Conservation (phyloP, 306 rosid species). For the Glycine tomentella region DNA sequence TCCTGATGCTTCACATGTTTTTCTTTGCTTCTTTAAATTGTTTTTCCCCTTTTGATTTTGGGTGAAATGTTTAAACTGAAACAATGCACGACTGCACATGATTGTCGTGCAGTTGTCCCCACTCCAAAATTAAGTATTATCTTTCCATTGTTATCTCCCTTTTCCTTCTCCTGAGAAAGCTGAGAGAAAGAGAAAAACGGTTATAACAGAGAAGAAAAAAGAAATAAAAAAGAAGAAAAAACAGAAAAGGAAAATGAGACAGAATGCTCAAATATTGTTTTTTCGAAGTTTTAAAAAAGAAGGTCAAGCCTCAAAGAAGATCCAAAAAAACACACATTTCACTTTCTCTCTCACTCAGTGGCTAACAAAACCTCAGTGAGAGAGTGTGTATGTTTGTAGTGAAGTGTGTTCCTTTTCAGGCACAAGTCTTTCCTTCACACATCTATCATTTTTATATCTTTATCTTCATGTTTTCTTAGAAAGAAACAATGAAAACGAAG, state of each 20-base stretch:
- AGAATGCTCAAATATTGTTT: conserved; percentile 6
- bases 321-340: conserved; percentile 39
- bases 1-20: not conserved
- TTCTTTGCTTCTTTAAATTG: not conserved
- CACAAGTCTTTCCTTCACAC: conserved; percentile 26
- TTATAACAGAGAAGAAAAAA: not conserved
- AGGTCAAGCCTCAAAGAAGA: conserved; percentile 26
- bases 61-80: conserved; percentile 18
- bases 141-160: not conserved
- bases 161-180: conserved; percentile 31
- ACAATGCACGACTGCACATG: conserved; percentile 40
- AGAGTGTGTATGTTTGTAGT: not conserved
- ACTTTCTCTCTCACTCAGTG: conserved; percentile 33
- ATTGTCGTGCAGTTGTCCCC: conserved; percentile 44
- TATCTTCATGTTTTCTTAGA: conserved; percentile 51
- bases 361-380: conserved; percentile 18
- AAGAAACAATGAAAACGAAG: conserved; percentile 55
- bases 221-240: not conserved
- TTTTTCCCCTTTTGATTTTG: not conserved
- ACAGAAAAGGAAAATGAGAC: not conserved
- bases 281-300: not conserved
- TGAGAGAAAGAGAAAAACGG: conserved; percentile 32
- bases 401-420: conserved; percentile 32
- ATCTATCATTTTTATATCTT: conserved; percentile 2
- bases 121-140: conserved; percentile 36